phyloP scores from a whole-genome alignment of 2,329 filamentous ascomycete genomes.

The Aspergillus sp. region DNA sequence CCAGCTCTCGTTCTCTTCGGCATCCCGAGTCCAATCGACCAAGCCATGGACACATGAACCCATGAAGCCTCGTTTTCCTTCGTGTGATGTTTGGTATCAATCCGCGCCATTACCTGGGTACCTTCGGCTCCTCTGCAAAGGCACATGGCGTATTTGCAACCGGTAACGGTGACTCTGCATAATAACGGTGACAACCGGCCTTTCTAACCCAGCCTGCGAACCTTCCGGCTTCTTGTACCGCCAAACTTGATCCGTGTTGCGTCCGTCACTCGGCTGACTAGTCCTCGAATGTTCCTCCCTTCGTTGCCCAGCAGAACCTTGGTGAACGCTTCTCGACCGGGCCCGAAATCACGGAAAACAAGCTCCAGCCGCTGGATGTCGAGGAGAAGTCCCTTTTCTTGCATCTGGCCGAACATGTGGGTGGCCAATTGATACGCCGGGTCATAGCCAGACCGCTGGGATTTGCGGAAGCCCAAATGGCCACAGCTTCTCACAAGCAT shows the following conservation, averaged over 20 bases:
- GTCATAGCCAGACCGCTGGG: constrained; percentile 73
- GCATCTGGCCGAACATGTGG: constrained; percentile 74
- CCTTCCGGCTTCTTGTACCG: constrained; percentile 76
- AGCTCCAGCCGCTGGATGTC: constrained; percentile 73
- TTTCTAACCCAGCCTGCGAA: constrained; percentile 65
- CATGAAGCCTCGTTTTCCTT: no score
- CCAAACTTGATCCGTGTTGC: constrained; percentile 90
- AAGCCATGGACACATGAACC: not conserved
- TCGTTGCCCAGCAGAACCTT: constrained; percentile 86
- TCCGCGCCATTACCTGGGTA: not conserved
- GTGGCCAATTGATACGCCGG: constrained; percentile 82
- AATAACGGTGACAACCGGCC: constrained; percentile 1
- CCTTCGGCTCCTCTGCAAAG: not conserved
- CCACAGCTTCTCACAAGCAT: constrained; percentile 75
- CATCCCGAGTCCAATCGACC: not conserved
- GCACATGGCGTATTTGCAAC: not conserved
- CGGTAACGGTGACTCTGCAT: not conserved
- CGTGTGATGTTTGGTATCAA: not conserved
- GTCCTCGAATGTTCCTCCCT: constrained; percentile 63
- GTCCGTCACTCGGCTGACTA: constrained; percentile 75
- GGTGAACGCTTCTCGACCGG: constrained; percentile 76
- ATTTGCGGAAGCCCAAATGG: constrained; percentile 85
- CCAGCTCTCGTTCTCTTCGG: not conserved
- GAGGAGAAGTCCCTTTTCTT: constrained; percentile 68
- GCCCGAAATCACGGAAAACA: constrained; percentile 74